phyloP scores from a whole-genome alignment of 1,284 basidiomycete genomes.

The Microstroma glucosiphilum region DNA sequence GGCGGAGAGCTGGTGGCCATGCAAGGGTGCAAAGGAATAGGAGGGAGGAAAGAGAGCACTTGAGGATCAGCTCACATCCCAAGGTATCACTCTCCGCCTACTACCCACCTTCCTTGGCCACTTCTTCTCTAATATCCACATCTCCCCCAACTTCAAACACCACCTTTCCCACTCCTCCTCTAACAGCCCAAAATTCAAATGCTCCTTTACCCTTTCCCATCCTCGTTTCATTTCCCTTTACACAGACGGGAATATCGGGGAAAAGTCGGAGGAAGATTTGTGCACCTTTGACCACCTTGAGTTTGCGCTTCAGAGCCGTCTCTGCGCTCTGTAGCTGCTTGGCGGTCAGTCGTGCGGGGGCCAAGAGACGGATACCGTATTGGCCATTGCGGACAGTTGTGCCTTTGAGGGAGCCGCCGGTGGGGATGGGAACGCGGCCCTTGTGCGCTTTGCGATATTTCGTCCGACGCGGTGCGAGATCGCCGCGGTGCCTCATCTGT shows the following conservation, averaged over 20 bases:
- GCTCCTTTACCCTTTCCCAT: slow-evolving; percentile 92
- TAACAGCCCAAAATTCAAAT: slow-evolving; percentile 44
- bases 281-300: slow-evolving; percentile 83
- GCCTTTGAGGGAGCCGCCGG: slow-evolving; percentile 84
- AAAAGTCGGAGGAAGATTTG: slow-evolving; percentile 86
- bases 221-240: slow-evolving; percentile 98
- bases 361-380: slow-evolving; percentile 83
- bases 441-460: slow-evolving; percentile 82
- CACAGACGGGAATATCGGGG: slow-evolving; percentile 92
- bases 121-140: slow-evolving; percentile 75
- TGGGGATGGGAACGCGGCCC: slow-evolving; percentile 60
- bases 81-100: neutral
- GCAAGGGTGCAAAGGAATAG: neutral
- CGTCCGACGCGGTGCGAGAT: slow-evolving; percentile 74
- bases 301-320: slow-evolving; percentile 80
- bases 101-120: slow-evolving; percentile 77
- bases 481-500: slow-evolving; percentile 55
- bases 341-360: slow-evolving; percentile 75
- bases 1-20: slow-evolving; percentile 64
- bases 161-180: slow-evolving; percentile 83
- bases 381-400: slow-evolving; percentile 86
- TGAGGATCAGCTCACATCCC: neutral
- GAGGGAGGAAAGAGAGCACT: neutral
- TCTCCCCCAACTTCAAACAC: slow-evolving; percentile 89
- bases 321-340: slow-evolving; percentile 83